These are phyloP conservation scores for Pelagomonas calceolata DNA, from an alignment of 108 stramenopile species.

Conservation along the genomic window DNA sequence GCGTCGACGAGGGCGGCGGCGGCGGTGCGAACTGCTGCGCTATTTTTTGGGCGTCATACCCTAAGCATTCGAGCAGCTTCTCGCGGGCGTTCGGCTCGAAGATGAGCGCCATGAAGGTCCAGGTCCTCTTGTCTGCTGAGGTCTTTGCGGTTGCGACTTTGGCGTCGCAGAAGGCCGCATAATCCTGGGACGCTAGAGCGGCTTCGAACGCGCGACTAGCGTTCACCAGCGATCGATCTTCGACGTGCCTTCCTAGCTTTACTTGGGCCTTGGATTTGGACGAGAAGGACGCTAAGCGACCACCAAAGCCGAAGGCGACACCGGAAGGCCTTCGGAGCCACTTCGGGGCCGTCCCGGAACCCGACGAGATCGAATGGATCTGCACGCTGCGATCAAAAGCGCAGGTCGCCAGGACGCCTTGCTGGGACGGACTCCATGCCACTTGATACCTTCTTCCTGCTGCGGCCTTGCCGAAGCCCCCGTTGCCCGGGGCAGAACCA, in stretches of 20 bases:
- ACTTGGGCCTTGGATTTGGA: slow-evolving; percentile 10
- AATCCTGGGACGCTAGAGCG: slow-evolving; percentile 42
- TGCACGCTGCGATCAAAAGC: slow-evolving; percentile 92
- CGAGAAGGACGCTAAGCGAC: slow-evolving; percentile 54
- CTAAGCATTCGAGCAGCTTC: slow-evolving; percentile 71
- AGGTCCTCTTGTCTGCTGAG: slow-evolving; percentile 50
- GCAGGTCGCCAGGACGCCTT: slow-evolving; percentile 75
- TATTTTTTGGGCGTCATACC: slow-evolving; percentile 72
- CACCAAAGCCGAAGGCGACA: slow-evolving; percentile 84
- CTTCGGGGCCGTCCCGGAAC: slow-evolving; percentile 74
- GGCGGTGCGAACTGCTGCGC: slow-evolving; percentile 9
- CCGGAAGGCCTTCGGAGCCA: slow-evolving; percentile 77
- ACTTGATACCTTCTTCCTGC: slow-evolving; percentile 53
- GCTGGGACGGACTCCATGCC: slow-evolving; percentile 74
- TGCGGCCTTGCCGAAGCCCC: slow-evolving; percentile 1
- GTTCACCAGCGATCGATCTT: slow-evolving; percentile 51
- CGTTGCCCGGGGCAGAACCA: neutral
- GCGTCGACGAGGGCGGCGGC: neutral
- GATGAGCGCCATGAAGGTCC: slow-evolving; percentile 86
- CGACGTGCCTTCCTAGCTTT: slow-evolving; percentile 45
- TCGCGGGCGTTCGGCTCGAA: slow-evolving; percentile 81
- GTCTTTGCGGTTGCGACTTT: slow-evolving; percentile 32
- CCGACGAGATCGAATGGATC: slow-evolving; percentile 66
- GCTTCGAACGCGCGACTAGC: slow-evolving; percentile 56
- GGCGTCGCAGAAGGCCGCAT: slow-evolving; percentile 55